A percentile compares a stretch with the other conserved stretches of the same genome.
Evolutionary conservation across 768 basidiomycete genomes (phyloP).

Genomic region (Hypsizygus marmoreus): DNA sequence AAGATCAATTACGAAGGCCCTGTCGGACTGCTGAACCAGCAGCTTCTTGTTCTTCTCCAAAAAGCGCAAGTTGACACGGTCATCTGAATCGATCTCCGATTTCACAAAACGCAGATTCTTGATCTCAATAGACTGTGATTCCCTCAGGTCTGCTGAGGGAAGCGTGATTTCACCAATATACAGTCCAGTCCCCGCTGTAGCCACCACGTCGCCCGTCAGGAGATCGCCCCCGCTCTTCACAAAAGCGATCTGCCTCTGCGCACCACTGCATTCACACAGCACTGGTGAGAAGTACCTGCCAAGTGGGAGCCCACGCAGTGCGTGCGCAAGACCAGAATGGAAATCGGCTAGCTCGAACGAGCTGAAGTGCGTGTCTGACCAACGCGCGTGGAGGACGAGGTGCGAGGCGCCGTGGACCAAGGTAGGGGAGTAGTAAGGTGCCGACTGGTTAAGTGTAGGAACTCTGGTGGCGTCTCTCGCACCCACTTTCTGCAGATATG

Average conservation of each 20-base stretch:
- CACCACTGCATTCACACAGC: conserved; percentile 47
- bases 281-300: conserved; percentile 68
- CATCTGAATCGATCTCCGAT: conserved; percentile 48
- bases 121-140: conserved; percentile 36
- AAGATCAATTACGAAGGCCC: conserved; percentile 55
- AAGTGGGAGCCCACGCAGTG: conserved; percentile 57
- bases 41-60: conserved; percentile 53
- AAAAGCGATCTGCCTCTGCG: conserved; percentile 56
- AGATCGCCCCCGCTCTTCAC: conserved; percentile 61
- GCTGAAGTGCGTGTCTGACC: conserved; percentile 66
- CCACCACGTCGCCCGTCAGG: conserved; percentile 64
- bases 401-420: conserved; percentile 55
- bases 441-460: conserved; percentile 48
- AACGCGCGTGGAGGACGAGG: conserved; percentile 64
- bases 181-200: conserved; percentile 62
- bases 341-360: conserved; percentile 67
- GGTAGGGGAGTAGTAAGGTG: conserved; percentile 67
- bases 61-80: conserved; percentile 55
- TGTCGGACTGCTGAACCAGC: conserved; percentile 57
- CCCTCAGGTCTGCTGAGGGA: conserved; percentile 32
- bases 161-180: conserved; percentile 64
- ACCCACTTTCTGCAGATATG: conserved; percentile 49
- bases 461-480: conserved; percentile 34
- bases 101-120: conserved; percentile 52
- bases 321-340: conserved; percentile 40